Evolutionary conservation across 2,329 filamentous ascomycete species (phyloP).

Genomic region (Coniosporium tulheliwenetii): DNA sequence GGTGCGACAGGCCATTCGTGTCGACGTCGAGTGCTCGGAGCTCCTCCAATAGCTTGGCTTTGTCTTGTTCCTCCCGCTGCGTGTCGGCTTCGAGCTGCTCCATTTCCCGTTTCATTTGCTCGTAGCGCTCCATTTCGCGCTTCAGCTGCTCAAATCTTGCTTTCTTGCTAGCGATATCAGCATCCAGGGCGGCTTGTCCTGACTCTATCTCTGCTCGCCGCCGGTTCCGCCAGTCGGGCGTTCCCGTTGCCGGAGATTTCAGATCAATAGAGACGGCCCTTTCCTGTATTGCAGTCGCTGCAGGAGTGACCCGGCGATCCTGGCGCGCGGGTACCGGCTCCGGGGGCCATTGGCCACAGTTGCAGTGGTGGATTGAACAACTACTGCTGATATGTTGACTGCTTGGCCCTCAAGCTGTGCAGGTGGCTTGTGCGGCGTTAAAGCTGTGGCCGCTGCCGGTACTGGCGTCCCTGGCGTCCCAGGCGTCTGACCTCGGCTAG

Average conservation of each 20-base stretch:
- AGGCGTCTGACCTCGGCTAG: not conserved
- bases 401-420: too few relatives aligned
- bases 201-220: constrained; percentile 33
- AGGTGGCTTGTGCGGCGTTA: too few relatives aligned
- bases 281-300: too few relatives aligned
- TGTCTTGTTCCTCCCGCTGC: constrained; percentile 22
- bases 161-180: constrained; percentile 23
- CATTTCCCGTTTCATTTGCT: constrained; percentile 22
- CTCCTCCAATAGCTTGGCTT: constrained; percentile 29
- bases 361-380: not conserved
- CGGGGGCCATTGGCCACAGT: not conserved
- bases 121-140: constrained; percentile 27
- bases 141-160: constrained; percentile 24
- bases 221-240: constrained; percentile 17
- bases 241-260: constrained; percentile 2
- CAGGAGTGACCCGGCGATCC: too few relatives aligned
- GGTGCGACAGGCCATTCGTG: constrained; percentile 28
- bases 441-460: too few relatives aligned
- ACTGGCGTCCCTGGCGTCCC: too few relatives aligned
- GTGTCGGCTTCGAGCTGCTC: constrained; percentile 18
- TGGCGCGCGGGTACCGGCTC: too few relatives aligned
- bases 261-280: too few relatives aligned
- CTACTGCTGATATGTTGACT: too few relatives aligned
- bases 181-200: constrained; percentile 28
- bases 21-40: constrained; percentile 32